phyloP scores from a whole-genome alignment of 169 alveolate species.

The Babesia bovis region DNA sequence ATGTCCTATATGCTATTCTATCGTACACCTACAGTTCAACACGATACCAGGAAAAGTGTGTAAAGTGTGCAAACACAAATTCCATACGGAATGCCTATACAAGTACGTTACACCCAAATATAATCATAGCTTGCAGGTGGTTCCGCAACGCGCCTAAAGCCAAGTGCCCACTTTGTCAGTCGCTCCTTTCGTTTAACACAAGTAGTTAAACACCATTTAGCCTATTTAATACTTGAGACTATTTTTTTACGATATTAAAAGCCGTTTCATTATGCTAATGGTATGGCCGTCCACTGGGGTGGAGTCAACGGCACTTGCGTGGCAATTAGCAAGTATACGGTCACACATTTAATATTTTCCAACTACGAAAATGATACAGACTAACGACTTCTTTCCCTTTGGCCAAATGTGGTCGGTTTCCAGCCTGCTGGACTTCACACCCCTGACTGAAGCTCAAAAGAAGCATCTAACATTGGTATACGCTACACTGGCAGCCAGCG shows the following conservation, averaged over 20 bases:
- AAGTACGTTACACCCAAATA: slow-evolving; percentile 11
- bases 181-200: slow-evolving; percentile 34
- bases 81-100: slow-evolving; percentile 61
- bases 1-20: slow-evolving; percentile 63
- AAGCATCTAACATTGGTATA: slow-evolving; percentile 51
- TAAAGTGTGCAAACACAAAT: slow-evolving; percentile 64
- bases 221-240: background rate
- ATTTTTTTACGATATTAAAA: background rate
- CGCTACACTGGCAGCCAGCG: slow-evolving; percentile 36
- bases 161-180: slow-evolving; percentile 65
- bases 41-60: slow-evolving; percentile 54
- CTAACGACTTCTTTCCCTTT: slow-evolving; percentile 1
- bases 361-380: slow-evolving; percentile 24
- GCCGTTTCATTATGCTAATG: too few species aligned
- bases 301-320: too few species aligned
- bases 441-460: slow-evolving; percentile 39
- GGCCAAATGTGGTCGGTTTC: slow-evolving; percentile 14
- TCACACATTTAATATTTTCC: background rate
- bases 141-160: slow-evolving; percentile 65
- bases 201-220: too few species aligned
- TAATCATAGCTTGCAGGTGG: slow-evolving; percentile 38
- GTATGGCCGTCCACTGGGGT: background rate
- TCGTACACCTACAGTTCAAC: slow-evolving; percentile 63
- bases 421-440: slow-evolving; percentile 43
- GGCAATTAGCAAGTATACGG: too few species aligned